These are phyloP conservation scores for Quillaja saponaria DNA, from an alignment of 306 rosid genomes.

Conservation along the genomic window DNA sequence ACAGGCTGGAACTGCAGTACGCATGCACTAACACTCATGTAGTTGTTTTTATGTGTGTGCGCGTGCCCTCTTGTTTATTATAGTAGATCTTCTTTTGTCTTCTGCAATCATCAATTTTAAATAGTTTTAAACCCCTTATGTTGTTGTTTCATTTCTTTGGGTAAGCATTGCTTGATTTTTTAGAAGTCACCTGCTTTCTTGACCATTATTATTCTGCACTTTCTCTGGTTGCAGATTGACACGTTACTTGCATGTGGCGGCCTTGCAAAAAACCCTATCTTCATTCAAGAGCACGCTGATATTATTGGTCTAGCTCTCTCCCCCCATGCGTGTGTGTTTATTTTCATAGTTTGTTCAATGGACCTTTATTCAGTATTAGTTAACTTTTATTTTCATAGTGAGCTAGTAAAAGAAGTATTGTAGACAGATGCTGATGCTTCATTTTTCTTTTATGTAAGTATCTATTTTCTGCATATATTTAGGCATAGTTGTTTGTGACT, in stretches of 20 bases:
- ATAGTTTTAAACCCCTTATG: slow-evolving; percentile 13
- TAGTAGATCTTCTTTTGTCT: no score
- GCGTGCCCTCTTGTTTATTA: no score
- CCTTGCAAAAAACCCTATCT: slow-evolving; percentile 77
- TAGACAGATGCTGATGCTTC: slow-evolving; percentile 12
- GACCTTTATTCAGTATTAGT: no score
- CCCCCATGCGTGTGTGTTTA: no score
- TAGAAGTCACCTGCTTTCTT: slow-evolving; percentile 17
- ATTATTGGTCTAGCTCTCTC: slow-evolving; percentile 62
- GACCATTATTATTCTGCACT: slow-evolving; percentile 19
- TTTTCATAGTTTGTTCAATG: no score
- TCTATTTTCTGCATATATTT: no score
- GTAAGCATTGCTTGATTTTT: slow-evolving; percentile 26
- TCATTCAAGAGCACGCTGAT: slow-evolving; percentile 93
- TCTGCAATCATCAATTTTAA: background rate
- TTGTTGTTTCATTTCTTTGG: slow-evolving; percentile 9
- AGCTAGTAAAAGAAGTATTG: slow-evolving; percentile 13
- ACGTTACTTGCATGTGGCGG: slow-evolving; percentile 97
- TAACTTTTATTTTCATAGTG: no score
- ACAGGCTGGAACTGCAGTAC: no score
- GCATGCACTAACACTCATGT: no score
- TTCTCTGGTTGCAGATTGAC: slow-evolving; percentile 61
- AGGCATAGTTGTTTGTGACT: no score
- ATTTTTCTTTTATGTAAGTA: background rate
- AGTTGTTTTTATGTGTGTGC: no score